Base-by-base conservation (phyloP, 108 stramenopile species). In the Nitzschia inconspicua region DNA sequence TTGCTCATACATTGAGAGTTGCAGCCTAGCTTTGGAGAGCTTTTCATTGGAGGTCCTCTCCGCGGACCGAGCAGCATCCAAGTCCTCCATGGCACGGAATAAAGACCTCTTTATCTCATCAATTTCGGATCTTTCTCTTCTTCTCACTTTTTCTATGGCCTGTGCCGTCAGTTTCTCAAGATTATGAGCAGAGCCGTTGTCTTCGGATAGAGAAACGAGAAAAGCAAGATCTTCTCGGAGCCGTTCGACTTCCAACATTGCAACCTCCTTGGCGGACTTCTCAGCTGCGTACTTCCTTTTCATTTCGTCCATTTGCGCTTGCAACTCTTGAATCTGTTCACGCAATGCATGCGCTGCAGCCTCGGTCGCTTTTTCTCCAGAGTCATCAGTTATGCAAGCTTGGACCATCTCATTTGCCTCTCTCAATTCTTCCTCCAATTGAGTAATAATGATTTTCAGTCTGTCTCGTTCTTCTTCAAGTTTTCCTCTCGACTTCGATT, bases 351-450 rank as follows among this genome's bases (percentile, higher is more conserved):
- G 49, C 3, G 83, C 65, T 13, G 84, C 84, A 20, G 65, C 65
- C 69, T 84, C 86, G 3, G 72, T 78, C 16, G 86, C 89, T 46
- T 72, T 78, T 7, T 70, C 79, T 29, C 83, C 72, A n/a, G 82
- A 64, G 62, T 79, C 82, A 62, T 91, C 84, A 13, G 86, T 91
- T 0, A 85, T 54, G 57, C 67, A 73, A 24, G 84, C 63, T 49
- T 82, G 86, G 20, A 91, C 37, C 39, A 77, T 72, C 35, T 78
- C 76, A 30, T 82, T 82, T 2, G 81, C 70, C 60, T 76, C 67
- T 3, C 72, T 53, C 16, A 88, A 63, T 55, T 88, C 86, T 41
- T 83, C 78, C 51, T 85, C 69, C 22, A 88, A 31, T 47, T 83
- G 72, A 27, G 62, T 65, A 20, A 80, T 37, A 36, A 83, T 50